Base-by-base conservation (phyloP, 208 protist genomes). In the Leptomonas pyrrhocoris region DNA sequence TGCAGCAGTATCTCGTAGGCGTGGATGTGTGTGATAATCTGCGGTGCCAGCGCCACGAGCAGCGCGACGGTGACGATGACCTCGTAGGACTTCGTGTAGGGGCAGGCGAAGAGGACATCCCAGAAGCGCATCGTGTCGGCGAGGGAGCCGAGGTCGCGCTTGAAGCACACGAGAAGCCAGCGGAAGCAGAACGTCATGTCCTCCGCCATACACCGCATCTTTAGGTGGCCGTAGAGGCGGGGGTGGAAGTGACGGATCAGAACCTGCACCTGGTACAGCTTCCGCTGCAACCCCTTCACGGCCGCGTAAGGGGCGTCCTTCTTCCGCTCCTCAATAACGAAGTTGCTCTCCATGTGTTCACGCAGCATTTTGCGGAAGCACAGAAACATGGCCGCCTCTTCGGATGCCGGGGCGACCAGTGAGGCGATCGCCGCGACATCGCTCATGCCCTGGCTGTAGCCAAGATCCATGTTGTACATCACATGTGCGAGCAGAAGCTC, bases 381-480 rank as follows among this genome's bases (percentile, higher is more conserved):
- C 34, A 75, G 42, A 58, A 84, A 80, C 53, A 67, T 51, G 25
- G 63, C 56, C n/a, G 70, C 55, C 64, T 77, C 79, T 8, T 43
- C 13, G 0, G 63, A 45, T 0, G 38, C 62, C 21, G 81, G 36
- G 27, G 88, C 66, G 12, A 93, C 63, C 21, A 90, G 63, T 50
- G 84, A 68, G 45, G 89, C 74, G 15, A 92, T 61, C 5, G 88
- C 80, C 2, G 90, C 78, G 0, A 97, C 69, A 64, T 98, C 94
- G 56, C 84, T 92, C 94, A 98, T 97, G 30, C 90, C 90, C 58
- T 97, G 92, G 38, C 82, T 89, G 80, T 98, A 98, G 49, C 90
- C 88, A n/a, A 95, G 73, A 56, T 98, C 94, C 81, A 97, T 94
- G 75, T 98, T 93, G 50, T 86, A 84, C 77, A 97, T 89, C 27